phyloP scores from a whole-genome alignment of 352 stramenopile species.

The Phytophthora rubi region DNA sequence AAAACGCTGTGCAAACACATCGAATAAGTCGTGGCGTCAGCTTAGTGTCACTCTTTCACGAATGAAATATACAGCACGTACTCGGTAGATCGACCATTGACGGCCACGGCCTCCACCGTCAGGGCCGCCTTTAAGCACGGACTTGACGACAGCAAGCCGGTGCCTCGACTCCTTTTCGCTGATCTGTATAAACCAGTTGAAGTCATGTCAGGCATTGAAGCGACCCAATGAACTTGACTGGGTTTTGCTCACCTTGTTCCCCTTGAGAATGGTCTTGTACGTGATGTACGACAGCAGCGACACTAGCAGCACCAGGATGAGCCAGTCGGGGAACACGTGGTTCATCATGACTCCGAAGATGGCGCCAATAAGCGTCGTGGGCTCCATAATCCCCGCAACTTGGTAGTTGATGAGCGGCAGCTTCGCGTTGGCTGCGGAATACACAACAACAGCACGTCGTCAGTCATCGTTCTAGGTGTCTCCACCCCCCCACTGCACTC shows the following conservation, averaged over 20 bases:
- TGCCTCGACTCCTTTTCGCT: slow-evolving; percentile 59
- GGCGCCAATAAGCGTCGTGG: slow-evolving; percentile 82
- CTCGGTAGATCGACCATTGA: slow-evolving; percentile 74
- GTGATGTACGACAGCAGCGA: slow-evolving; percentile 79
- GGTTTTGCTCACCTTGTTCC: slow-evolving; percentile 48
- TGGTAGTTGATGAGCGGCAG: slow-evolving; percentile 97
- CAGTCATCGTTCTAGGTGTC: slow-evolving; percentile 7
- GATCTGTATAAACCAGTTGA: slow-evolving; percentile 39
- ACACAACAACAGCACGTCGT: slow-evolving; percentile 1
- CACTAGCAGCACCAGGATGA: slow-evolving; percentile 81
- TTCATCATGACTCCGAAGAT: slow-evolving; percentile 89
- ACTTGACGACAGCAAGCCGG: slow-evolving; percentile 55
- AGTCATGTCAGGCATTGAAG: background rate
- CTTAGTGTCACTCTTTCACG: background rate
- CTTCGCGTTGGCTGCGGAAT: slow-evolving; percentile 67
- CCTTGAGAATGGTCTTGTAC: slow-evolving; percentile 77
- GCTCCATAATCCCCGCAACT: slow-evolving; percentile 99
- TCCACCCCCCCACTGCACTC: slow-evolving; percentile 17
- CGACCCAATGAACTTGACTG: background rate
- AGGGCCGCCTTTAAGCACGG: slow-evolving; percentile 52
- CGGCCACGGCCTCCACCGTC: slow-evolving; percentile 50
- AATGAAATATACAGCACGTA: slow-evolving; percentile 25
- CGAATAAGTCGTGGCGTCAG: background rate
- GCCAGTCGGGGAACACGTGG: slow-evolving; percentile 82
- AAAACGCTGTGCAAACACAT: slow-evolving; percentile 50